Base-by-base conservation (phyloP, 129 eudicot species). In the Flaveria sonorensis region DNA sequence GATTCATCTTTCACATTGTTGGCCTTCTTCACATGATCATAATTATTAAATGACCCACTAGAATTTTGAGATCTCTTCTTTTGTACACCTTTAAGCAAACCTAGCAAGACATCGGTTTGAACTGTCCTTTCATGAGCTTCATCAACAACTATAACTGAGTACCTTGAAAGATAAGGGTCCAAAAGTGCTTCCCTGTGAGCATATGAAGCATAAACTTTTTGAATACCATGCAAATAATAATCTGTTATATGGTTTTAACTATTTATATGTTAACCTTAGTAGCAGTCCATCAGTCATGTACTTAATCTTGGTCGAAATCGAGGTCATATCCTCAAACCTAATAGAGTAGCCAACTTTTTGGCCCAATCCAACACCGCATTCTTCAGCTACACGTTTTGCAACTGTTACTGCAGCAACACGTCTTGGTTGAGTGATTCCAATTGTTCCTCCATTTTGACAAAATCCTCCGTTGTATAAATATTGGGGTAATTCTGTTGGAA, bases 51-150 rank as follows among this genome's bases (percentile, higher is more conserved):
- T 21, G 59, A 45, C 67, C 81, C 78, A 12, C 16, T 70, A 57
- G 57, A 70, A 56, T 51, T 40, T 71, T 73, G 81, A 72, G 93
- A 87, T 84, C 99, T 88, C 48, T 82, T 74, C 66, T 83, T 86
- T 73, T 91, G 97, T 55, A 95, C 90, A 52, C 64, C 86, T 80
- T 95, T 95, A 81, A 95, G 83, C 81, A 95, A 82, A 32, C 99
- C 99, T 69, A 95, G 89, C 73, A 95, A 67, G 52, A 95, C 97
- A 86, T 95, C 97, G 30, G 99, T 95, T 77, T 91, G 97, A 20
- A 95, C 92, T 16, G 99, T 95, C 82, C 99, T 85, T 86, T 95
- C 99, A 51, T 95, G 99, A 85, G 97, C 97, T 85, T 95, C 99
- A 82, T 95, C 99, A 75, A 95, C 90, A 28, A 95, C 83, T 83